A percentile compares a stretch with the other conserved stretches of the same genome.
phyloP scores from a whole-genome alignment of 352 stramenopile genomes.

The Phytophthora brassicae region DNA sequence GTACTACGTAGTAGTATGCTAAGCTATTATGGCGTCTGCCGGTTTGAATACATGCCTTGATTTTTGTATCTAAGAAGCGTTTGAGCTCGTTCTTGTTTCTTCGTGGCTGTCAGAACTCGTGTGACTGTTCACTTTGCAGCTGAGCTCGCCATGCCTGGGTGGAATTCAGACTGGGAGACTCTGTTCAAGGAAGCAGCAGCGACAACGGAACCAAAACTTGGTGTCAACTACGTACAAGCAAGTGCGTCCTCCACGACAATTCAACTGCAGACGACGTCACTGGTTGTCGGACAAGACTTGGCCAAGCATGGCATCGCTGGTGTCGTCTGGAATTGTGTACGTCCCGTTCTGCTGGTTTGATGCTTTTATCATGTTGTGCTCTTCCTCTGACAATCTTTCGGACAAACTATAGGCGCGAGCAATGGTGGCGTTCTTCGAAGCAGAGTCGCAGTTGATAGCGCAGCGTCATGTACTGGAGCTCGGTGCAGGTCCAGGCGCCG shows the following conservation, averaged over 20 bases:
- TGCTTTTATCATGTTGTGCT: not conserved
- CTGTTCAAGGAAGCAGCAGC: constrained; percentile 27
- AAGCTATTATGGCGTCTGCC: constrained; percentile 8
- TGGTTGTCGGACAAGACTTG: constrained; percentile 54
- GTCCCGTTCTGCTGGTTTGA: not conserved
- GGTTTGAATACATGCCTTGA: constrained; percentile 23
- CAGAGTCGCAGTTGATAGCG: constrained; percentile 28
- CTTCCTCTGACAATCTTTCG: constrained; percentile 10
- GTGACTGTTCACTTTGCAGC: constrained; percentile 19
- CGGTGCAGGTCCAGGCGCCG: constrained; percentile 51
- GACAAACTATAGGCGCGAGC: constrained; percentile 41
- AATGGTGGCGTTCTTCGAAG: constrained; percentile 45
- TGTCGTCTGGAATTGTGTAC: constrained; percentile 78
- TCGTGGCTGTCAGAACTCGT: not conserved
- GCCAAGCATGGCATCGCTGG: constrained; percentile 51
- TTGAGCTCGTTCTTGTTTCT: not conserved
- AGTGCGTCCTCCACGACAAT: constrained; percentile 42
- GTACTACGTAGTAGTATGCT: no score
- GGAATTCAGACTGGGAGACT: constrained; percentile 29
- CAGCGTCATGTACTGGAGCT: constrained; percentile 53
- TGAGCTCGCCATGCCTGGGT: constrained; percentile 10
- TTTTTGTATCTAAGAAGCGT: constrained; percentile 23
- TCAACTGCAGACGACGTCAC: constrained; percentile 7
- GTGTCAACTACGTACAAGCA: constrained; percentile 60
- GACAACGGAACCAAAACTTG: constrained; percentile 32